Base-by-base conservation (phyloP, 768 basidiomycete species). In the Kwoniella sp. region DNA sequence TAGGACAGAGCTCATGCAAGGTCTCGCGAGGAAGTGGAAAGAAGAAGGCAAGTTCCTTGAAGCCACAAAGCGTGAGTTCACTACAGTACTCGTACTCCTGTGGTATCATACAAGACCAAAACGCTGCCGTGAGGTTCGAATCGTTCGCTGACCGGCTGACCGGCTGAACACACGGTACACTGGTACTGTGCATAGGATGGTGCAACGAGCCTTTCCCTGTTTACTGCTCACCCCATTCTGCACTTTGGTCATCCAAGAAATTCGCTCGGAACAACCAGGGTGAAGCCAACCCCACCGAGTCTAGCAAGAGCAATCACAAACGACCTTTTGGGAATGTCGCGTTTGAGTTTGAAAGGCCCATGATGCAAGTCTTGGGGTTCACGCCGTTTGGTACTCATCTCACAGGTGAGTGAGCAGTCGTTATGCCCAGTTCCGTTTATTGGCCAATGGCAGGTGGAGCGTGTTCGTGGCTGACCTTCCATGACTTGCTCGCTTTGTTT, bases 341-440 rank as follows among this genome's bases (percentile, higher is more conserved):
- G 7, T 96, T 98, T 78, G 85, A 88, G 77, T 85, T 97, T 85
- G 95, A 98, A 79, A 85, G 95, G 33, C 84, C 90, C 0, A 92
- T 91, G 1, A 91, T 90, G 76, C 85, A 89, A 0, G 81, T 97
- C 33, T 96, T 98, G 71, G 93, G 95, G 1, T 79, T 94, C 8
- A 84, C 90, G 55, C 95, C 93, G 0, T 93, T 90, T 70, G 94
- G 95, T 0, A 89, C 95, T 1, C 95, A 98, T 78, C 85, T 94
- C 86, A 90, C 86, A 17, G 81, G 82, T 77, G 47, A 61, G 71
- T 56, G 8, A 13, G 1, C 46, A 19, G 46, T 17, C 33, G n/a
- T n/a, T n/a, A n/a, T n/a, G n/a, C n/a, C n/a, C n/a, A n/a, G n/a
- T n/a, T n/a, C n/a, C n/a, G n/a, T n/a, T n/a, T n/a, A n/a, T n/a